Percentiles rank a stretch among this genome's conserved stretches.
These are phyloP conservation scores for Aspergillus cavernicola DNA, from an alignment of 495 filamentous ascomycete genomes.

Conservation along the genomic window DNA sequence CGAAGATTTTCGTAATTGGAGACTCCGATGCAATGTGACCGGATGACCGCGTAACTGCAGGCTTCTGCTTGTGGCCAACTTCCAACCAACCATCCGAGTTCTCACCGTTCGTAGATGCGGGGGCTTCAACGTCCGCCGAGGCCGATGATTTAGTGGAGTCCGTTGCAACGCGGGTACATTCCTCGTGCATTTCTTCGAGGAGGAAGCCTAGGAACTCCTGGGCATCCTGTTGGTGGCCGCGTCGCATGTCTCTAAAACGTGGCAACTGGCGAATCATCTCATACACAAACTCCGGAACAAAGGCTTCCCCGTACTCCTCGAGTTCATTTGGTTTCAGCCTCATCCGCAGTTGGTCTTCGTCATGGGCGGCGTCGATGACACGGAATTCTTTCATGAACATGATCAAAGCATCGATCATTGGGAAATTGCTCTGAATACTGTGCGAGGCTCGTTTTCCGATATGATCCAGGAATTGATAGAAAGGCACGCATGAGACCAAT, in stretches of 20 bases:
- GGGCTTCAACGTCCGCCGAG: conserved; percentile 39
- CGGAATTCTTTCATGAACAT: conserved; percentile 95
- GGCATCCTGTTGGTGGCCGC: conserved; percentile 96
- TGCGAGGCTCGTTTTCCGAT: conserved; percentile 77
- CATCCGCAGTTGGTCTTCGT: conserved; percentile 67
- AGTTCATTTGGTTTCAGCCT: conserved; percentile 76
- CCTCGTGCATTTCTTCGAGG: conserved; percentile 88
- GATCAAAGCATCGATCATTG: conserved; percentile 92
- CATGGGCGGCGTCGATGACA: conserved; percentile 71
- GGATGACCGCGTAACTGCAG: conserved; percentile 82
- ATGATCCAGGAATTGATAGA: conserved; percentile 89
- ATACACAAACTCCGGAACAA: conserved; percentile 93
- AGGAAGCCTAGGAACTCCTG: conserved; percentile 96
- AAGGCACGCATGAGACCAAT: conserved; percentile 86
- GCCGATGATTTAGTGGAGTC: conserved; percentile 40
- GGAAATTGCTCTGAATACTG: conserved; percentile 93
- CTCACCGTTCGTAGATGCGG: conserved; percentile 25
- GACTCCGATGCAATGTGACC: conserved; percentile 68
- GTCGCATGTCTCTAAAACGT: conserved; percentile 86
- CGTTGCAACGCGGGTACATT: conserved; percentile 75
- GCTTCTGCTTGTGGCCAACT: conserved; percentile 86
- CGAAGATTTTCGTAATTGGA: conserved; percentile 91
- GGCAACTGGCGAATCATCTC: conserved; percentile 82
- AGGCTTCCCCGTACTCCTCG: conserved; percentile 86
- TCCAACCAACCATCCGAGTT: conserved; percentile 74